Conservation (phyloP, 768 basidiomycete genomes). For the Leucocoprinus sp. region DNA sequence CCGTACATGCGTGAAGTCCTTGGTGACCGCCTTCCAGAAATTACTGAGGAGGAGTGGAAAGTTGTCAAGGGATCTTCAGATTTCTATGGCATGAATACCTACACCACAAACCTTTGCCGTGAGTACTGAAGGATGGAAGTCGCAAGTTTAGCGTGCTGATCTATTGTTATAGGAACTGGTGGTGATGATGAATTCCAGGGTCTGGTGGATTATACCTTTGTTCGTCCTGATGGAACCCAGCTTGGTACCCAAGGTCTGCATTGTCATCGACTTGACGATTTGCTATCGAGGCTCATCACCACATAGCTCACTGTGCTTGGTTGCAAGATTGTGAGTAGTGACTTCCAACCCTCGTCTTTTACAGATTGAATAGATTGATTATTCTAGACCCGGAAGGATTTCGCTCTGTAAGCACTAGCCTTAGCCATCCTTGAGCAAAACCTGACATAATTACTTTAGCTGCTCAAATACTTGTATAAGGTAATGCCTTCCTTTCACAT, state of each 20-base stretch:
- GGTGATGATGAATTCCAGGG: conserved; percentile 61
- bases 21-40: conserved; percentile 49
- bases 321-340: conserved; percentile 48
- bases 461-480: conserved; percentile 66
- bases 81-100: conserved; percentile 70
- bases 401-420: conserved; percentile 36
- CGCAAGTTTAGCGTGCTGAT: conserved; percentile 1
- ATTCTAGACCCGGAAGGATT: conserved; percentile 55
- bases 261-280: neutral
- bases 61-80: conserved; percentile 59
- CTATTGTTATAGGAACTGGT: conserved; percentile 35
- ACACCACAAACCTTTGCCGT: conserved; percentile 60
- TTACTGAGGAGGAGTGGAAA: conserved; percentile 45
- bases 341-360: conserved; percentile 2
- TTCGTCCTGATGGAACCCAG: conserved; percentile 52
- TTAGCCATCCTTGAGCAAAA: neutral
- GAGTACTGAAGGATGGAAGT: conserved; percentile 14
- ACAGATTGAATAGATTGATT: neutral
- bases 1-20: conserved; percentile 46
- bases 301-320: conserved; percentile 53
- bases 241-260: conserved; percentile 51
- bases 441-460: conserved; percentile 20
- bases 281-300: neutral
- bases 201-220: conserved; percentile 52
- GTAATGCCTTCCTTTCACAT: conserved; percentile 22